A percentile compares a stretch with the other conserved stretches of the same genome.
Evolutionary conservation across 768 basidiomycete species (phyloP).

Genomic region (Mycena venus): DNA sequence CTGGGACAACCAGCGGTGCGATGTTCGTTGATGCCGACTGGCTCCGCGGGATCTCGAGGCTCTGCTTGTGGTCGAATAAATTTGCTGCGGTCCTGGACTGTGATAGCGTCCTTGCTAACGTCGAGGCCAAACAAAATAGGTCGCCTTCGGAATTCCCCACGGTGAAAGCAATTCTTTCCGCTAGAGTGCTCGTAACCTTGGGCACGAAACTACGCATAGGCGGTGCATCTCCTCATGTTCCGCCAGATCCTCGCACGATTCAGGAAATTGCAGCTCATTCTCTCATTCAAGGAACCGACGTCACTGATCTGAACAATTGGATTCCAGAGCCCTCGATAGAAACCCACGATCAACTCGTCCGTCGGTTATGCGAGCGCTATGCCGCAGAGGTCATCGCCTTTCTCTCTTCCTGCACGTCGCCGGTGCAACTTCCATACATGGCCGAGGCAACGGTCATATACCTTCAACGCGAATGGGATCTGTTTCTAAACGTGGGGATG

Average conservation of each 20-base stretch:
- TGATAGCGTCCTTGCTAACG: neutral
- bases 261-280: neutral
- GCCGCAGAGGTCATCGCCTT: neutral
- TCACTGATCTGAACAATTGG: neutral
- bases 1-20: no score
- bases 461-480: neutral
- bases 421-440: neutral
- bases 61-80: neutral
- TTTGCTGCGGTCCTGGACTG: neutral
- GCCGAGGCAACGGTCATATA: neutral
- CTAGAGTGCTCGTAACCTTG: neutral
- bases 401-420: neutral
- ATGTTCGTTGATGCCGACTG: no score
- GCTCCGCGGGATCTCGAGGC: neutral
- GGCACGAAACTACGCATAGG: neutral
- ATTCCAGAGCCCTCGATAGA: neutral
- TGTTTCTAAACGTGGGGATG: neutral
- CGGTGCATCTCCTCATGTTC: neutral
- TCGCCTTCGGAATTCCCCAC: neutral
- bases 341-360: neutral
- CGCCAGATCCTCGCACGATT: neutral
- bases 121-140: neutral
- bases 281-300: neutral
- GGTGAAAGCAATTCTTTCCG: neutral
- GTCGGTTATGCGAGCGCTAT: neutral